A percentile compares a stretch with the other conserved stretches of the same genome.
Conservation (phyloP, 768 basidiomycete genomes). For the Lepiota venenata region DNA sequence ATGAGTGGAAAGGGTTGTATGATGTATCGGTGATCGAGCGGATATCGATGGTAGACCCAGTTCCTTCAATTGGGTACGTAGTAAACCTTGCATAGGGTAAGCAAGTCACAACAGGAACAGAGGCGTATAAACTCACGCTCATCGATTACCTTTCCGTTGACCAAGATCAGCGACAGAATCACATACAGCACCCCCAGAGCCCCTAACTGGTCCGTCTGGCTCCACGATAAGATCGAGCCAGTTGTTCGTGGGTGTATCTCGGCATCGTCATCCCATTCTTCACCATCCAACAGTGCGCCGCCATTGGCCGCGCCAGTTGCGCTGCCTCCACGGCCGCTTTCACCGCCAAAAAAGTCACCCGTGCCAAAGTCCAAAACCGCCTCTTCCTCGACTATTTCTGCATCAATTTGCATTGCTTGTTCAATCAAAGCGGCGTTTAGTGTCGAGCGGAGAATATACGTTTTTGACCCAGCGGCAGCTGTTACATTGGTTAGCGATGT, state of each 20-base stretch:
- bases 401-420: constrained; percentile 52
- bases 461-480: constrained; percentile 61
- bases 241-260: constrained; percentile 40
- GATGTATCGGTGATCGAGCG: constrained; percentile 38
- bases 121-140: constrained; percentile 54
- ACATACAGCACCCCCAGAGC: constrained; percentile 75
- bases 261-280: constrained; percentile 37
- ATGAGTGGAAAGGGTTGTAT: constrained; percentile 47
- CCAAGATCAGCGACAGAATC: constrained; percentile 81
- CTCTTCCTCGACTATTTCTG: constrained; percentile 48
- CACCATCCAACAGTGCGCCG: constrained; percentile 19
- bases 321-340: constrained; percentile 32
- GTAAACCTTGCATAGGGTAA: constrained; percentile 49
- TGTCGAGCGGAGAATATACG: constrained; percentile 79
- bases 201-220: constrained; percentile 60
- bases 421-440: constrained; percentile 63
- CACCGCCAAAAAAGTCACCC: constrained; percentile 30
- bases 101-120: constrained; percentile 1
- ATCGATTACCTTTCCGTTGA: constrained; percentile 66
- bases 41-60: constrained; percentile 54
- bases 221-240: constrained; percentile 77
- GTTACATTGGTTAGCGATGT: constrained; percentile 28
- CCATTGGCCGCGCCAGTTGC: constrained; percentile 12
- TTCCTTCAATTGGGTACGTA: constrained; percentile 66
- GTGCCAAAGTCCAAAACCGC: constrained; percentile 40